Percentiles rank a stretch among this genome's conserved stretches.
These are phyloP conservation scores for Penicillium pancosmium DNA, from an alignment of 495 filamentous ascomycete genomes.

Conservation along the genomic window DNA sequence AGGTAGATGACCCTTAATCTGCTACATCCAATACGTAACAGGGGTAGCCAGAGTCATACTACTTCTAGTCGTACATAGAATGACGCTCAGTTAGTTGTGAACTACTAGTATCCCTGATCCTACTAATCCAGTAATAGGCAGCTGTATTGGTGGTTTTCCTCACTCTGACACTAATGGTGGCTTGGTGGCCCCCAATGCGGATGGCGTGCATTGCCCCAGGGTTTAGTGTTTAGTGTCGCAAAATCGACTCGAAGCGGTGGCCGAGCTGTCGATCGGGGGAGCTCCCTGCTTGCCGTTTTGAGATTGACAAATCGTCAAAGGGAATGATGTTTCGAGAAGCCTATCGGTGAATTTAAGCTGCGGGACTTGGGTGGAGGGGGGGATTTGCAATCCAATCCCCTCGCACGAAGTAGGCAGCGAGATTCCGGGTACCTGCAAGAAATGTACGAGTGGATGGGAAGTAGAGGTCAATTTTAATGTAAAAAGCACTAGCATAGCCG, in stretches of 20 bases:
- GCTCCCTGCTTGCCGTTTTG: conserved; percentile 2
- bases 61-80: background rate
- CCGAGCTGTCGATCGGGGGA: conserved; percentile 2
- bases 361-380: background rate
- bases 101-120: background rate
- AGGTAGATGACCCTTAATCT: background rate
- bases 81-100: background rate
- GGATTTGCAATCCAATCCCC: background rate
- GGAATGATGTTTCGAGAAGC: background rate
- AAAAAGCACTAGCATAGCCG: conserved; percentile 6
- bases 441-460: background rate
- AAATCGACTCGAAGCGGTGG: conserved; percentile 7
- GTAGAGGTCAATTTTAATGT: too few relatives aligned
- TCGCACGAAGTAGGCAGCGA: conserved; percentile 7
- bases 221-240: background rate
- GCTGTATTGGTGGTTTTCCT: background rate
- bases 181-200: conserved; percentile 1
- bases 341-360: conserved; percentile 1
- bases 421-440: conserved; percentile 16
- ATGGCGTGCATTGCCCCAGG: background rate
- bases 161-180: background rate
- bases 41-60: background rate
- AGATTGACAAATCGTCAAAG: background rate
- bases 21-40: too few relatives aligned
- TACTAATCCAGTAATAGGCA: background rate